A percentile compares a stretch with the other conserved stretches of the same genome.
These are phyloP conservation scores for Penicillium ochrochloron DNA, from an alignment of 495 filamentous ascomycete genomes.

Conservation along the genomic window DNA sequence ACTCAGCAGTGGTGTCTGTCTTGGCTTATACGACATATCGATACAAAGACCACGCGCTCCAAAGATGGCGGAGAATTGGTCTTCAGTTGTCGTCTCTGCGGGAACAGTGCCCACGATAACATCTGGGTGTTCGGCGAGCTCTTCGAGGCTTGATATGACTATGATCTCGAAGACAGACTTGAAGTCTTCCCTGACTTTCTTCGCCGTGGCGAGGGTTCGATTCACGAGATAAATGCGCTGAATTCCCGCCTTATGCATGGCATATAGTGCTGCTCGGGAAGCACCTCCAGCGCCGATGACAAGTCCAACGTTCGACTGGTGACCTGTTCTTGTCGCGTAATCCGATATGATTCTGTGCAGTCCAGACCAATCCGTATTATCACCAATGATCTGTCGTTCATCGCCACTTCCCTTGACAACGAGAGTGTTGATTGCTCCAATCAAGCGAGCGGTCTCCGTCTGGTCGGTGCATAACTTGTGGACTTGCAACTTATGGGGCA, in stretches of 20 bases:
- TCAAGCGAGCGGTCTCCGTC: slow-evolving; percentile 35
- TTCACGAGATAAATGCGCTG: slow-evolving; percentile 67
- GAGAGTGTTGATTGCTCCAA: slow-evolving; percentile 53
- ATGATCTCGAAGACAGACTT: slow-evolving; percentile 26
- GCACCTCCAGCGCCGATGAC: slow-evolving; percentile 53
- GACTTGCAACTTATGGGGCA: slow-evolving; percentile 53
- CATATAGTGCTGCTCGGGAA: slow-evolving; percentile 46
- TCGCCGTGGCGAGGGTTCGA: slow-evolving; percentile 55
- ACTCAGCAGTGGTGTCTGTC: slow-evolving; percentile 63
- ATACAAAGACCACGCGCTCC: slow-evolving; percentile 28
- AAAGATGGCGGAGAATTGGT: slow-evolving; percentile 28
- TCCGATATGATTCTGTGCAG: slow-evolving; percentile 35
- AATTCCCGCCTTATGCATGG: slow-evolving; percentile 59
- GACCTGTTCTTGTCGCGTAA: slow-evolving; percentile 11
- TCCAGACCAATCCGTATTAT: slow-evolving; percentile 56
- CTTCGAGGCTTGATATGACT: slow-evolving; percentile 8
- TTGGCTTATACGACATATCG: slow-evolving; percentile 66
- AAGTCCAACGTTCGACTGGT: slow-evolving; percentile 33
- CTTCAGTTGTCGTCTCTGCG: slow-evolving; percentile 23
- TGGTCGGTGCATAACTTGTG: slow-evolving; percentile 42
- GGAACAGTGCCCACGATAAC: slow-evolving; percentile 36
- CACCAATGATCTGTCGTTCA: slow-evolving; percentile 35
- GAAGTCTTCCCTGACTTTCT: slow-evolving; percentile 64
- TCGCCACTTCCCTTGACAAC: slow-evolving; percentile 32
- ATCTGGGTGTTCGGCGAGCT: slow-evolving; percentile 20